A percentile compares a stretch with the other conserved stretches of the same genome.
Conservation (phyloP, 176 grass and related monocot genomes). For the Oryza meyeriana region DNA sequence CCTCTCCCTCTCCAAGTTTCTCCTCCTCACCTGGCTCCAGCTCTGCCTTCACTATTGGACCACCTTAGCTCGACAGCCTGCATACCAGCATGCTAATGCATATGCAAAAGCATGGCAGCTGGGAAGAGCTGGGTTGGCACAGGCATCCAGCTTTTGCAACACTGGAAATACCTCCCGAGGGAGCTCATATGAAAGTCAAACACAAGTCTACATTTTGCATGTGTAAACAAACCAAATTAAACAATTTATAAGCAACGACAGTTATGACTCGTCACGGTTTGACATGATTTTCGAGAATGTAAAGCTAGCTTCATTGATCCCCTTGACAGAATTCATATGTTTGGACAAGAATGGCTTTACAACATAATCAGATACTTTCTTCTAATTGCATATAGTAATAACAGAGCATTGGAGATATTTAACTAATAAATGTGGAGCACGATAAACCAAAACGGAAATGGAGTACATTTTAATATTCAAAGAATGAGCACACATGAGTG, state of each 20-base stretch:
- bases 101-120: too few species aligned
- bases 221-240: constrained; percentile 1
- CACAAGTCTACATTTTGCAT: constrained; percentile 40
- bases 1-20: too few species aligned
- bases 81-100: too few species aligned
- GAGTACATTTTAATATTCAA: background rate
- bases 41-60: too few species aligned
- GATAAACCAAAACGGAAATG: background rate
- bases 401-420: background rate
- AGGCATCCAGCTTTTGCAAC: background rate
- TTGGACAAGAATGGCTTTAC: background rate
- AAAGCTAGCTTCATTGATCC: background rate
- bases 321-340: background rate
- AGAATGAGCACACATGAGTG: background rate
- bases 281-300: background rate
- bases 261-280: background rate
- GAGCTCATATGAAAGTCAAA: constrained; percentile 36
- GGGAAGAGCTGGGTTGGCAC: too few species aligned
- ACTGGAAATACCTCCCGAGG: constrained; percentile 29
- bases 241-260: constrained; percentile 24
- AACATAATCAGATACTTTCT: background rate
- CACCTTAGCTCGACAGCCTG: too few species aligned
- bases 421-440: background rate
- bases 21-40: too few species aligned
- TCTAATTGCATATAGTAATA: background rate